Percentiles rank a stretch among this genome's conserved stretches.
Evolutionary conservation across 2,329 filamentous ascomycete species (phyloP).

Genomic region (Botrytis paeoniae): DNA sequence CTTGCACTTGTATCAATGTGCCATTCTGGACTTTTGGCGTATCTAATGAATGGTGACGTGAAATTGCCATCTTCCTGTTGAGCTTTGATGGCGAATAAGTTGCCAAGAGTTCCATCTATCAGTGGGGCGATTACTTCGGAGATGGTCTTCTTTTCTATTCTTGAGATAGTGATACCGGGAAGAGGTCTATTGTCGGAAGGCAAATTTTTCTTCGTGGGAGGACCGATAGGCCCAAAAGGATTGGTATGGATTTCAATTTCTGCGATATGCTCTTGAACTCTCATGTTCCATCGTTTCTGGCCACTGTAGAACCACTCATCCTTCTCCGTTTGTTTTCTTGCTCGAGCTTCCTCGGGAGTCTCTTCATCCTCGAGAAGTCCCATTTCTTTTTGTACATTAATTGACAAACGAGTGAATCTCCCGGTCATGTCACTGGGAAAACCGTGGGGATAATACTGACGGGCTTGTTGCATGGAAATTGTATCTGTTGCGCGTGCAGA

Average conservation of each 20-base stretch:
- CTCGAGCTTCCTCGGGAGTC: constrained; percentile 13
- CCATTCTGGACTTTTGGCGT: constrained; percentile 25
- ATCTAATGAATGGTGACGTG: constrained; percentile 28
- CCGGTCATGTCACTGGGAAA: constrained; percentile 31
- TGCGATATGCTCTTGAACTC: constrained; percentile 28
- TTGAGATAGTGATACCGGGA: constrained; percentile 24
- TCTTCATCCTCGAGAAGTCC: constrained; percentile 16
- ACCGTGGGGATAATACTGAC: constrained; percentile 35
- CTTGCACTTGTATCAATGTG: constrained; percentile 31
- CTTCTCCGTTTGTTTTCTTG: constrained; percentile 22
- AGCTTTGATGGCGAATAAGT: constrained; percentile 31
- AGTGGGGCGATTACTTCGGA: constrained; percentile 30
- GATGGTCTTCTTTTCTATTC: constrained; percentile 30
- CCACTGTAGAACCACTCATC: constrained; percentile 36
- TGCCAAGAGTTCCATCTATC: constrained; percentile 32
- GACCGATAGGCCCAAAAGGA: constrained; percentile 25
- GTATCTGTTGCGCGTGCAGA: constrained; percentile 28
- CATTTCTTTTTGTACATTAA: constrained; percentile 22
- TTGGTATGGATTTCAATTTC: constrained; percentile 26
- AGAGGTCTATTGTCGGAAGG: constrained; percentile 20
- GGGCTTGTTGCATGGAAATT: constrained; percentile 26
- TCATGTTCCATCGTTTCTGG: constrained; percentile 33
- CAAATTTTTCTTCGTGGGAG: constrained; percentile 24
- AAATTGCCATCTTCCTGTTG: constrained; percentile 22
- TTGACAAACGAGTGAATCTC: constrained; percentile 25